Base-by-base conservation (phyloP, 1,139 yeast species). In the Geotrichum citri-aurantii region DNA sequence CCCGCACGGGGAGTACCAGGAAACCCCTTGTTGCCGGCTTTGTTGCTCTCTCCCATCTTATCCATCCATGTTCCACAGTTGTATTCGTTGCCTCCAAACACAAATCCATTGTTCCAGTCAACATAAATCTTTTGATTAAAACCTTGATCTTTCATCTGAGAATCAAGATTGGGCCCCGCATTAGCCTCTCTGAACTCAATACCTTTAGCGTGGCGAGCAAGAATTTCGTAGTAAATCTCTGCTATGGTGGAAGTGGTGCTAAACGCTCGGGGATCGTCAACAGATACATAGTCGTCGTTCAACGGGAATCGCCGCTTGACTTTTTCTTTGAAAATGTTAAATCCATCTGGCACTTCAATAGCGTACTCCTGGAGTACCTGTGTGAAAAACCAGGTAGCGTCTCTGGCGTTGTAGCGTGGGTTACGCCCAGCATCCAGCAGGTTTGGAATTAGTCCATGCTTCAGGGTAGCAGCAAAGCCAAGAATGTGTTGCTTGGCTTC, bases 41-140 rank as follows among this genome's bases (percentile, higher is more conserved):
- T 77, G 55, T 74, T 83, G 69, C 96, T 88, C 75, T 93, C 99
- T 23, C 99, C 99, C 98, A 93, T 93, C 75, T 93, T 93, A 74
- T 93, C 99, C 97, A 92, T 93, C 99, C 99, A 93, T 0, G 99
- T 93, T 24, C 99, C 99, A 76, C 99, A 93, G 69, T 93, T 93
- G 71, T 75, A 82, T 71, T 88, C 96, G 57, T 89, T 88, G 1
- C 99, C 99, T 52, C 99, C 99, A 72, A 84, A 88, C 5, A 92
- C 77, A 52, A 93, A 75, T 0, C 99, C 99, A 27, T 88, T 91
- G 0, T 76, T 69, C 98, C 98, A 93, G 71, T 93, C 97, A 60
- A 92, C 91, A 60, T 75, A 70, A 1, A 90, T 82, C 63, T 83
- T 81, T 49, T 92, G 95, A 70, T 93, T 86, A 76, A 93, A 93